A percentile compares a stretch with the other conserved stretches of the same genome.
phyloP scores from a whole-genome alignment of 1,284 basidiomycete species.

The Trametes versicolor region DNA sequence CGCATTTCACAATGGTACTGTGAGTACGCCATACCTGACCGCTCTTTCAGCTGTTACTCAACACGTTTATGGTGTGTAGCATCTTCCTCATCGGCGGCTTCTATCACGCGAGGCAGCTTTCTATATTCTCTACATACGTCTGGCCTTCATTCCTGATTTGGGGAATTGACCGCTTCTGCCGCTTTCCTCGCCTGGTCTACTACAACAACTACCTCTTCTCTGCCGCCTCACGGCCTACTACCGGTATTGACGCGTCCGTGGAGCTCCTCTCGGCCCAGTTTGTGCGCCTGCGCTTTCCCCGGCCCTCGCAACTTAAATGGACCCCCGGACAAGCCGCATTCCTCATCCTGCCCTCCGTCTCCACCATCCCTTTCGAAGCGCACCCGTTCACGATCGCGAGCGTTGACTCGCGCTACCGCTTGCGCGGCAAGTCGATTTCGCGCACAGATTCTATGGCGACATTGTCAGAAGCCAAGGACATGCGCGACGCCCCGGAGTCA shows the following conservation, averaged over 20 bases:
- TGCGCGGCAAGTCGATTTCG: conserved; percentile 13
- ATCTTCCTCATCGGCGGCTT: conserved; percentile 36
- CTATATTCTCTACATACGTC: conserved; percentile 44
- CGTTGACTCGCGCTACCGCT: conserved; percentile 42
- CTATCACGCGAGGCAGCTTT: conserved; percentile 46
- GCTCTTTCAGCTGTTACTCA: no score
- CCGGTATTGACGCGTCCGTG: conserved; percentile 48
- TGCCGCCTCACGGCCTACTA: conserved; percentile 41
- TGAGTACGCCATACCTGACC: conserved; percentile 17
- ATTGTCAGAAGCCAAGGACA: background rate
- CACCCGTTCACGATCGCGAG: conserved; percentile 66
- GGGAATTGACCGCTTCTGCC: conserved; percentile 68
- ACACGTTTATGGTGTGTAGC: conserved; percentile 4
- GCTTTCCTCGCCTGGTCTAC: conserved; percentile 57
- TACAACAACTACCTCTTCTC: conserved; percentile 58
- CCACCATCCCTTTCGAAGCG: conserved; percentile 54
- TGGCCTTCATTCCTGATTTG: conserved; percentile 71
- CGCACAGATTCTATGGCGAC: background rate
- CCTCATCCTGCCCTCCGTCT: conserved; percentile 55
- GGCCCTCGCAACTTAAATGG: conserved; percentile 53
- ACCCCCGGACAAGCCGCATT: conserved; percentile 62
- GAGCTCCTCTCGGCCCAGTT: conserved; percentile 59
- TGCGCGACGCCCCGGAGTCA: conserved; percentile 30
- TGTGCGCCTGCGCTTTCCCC: conserved; percentile 57
- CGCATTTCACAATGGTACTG: conserved; percentile 37